A percentile compares a stretch with the other conserved stretches of the same genome.
Conservation (phyloP, 2,329 filamentous ascomycete genomes). For the Bipolaris sorokiniana region DNA sequence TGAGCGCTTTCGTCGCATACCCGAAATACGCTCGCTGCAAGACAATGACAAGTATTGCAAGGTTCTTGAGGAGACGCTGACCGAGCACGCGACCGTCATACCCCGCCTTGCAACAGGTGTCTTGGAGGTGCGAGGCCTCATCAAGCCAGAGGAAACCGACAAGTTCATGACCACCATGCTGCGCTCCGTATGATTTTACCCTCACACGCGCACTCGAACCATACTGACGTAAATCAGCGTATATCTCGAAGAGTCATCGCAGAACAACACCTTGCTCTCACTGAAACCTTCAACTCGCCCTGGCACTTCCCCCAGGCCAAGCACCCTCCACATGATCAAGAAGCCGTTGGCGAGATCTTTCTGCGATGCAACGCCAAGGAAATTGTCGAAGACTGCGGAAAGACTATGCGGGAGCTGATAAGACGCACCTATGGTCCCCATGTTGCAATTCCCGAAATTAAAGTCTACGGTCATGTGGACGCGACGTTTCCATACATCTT, state of each 20-base stretch:
- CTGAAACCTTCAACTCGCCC: constrained; percentile 88
- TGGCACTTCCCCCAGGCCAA: constrained; percentile 86
- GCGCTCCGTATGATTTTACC: constrained; percentile 69
- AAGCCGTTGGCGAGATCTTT: constrained; percentile 96
- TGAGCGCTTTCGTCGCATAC: constrained; percentile 82
- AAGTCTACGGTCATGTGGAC: constrained; percentile 80
- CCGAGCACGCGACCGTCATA: constrained; percentile 90
- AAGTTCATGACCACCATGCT: constrained; percentile 94
- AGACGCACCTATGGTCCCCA: constrained; percentile 75
- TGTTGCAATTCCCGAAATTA: constrained; percentile 77
- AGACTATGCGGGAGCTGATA: constrained; percentile 75
- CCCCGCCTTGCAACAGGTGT: constrained; percentile 94
- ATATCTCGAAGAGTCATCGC: constrained; percentile 97
- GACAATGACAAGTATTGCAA: constrained; percentile 91
- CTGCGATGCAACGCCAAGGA: constrained; percentile 90
- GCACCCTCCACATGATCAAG: constrained; percentile 62
- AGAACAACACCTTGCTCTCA: constrained; percentile 93
- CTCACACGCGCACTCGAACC: not conserved
- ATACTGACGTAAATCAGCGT: constrained; percentile 59
- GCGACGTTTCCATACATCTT: constrained; percentile 97
- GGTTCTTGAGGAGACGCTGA: constrained; percentile 77
- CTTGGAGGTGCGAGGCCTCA: constrained; percentile 82
- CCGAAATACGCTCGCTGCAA: constrained; percentile 81
- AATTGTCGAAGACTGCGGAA: constrained; percentile 82
- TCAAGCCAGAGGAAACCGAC: constrained; percentile 82